Evolutionary conservation across 805 yeast genomes (phyloP).

Genomic region (Jamesozyma rosinii): DNA sequence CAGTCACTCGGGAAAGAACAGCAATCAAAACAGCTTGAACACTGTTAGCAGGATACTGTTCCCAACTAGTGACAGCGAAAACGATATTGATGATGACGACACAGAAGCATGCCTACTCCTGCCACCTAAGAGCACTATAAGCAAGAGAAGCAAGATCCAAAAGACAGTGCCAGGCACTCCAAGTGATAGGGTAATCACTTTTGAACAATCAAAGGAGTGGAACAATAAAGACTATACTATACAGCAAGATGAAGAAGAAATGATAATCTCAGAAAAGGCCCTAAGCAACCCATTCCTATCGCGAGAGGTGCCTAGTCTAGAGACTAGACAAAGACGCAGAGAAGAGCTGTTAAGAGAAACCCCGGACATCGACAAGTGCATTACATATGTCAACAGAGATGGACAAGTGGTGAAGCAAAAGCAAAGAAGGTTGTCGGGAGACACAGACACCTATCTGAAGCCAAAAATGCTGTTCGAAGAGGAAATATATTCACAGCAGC

Average conservation of each 20-base stretch:
- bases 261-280: conserved; percentile 1
- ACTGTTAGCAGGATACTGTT: conserved; percentile 23
- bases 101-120: conserved; percentile 4
- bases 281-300: conserved; percentile 15
- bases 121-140: background rate
- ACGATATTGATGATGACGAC: conserved; percentile 7
- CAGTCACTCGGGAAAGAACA: background rate
- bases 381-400: conserved; percentile 29
- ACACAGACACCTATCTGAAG: conserved; percentile 16
- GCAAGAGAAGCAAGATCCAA: background rate
- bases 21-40: conserved; percentile 6
- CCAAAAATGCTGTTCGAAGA: conserved; percentile 25
- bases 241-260: conserved; percentile 9
- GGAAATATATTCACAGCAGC: conserved; percentile 2
- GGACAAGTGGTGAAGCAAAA: conserved; percentile 20
- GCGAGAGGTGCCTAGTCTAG: conserved; percentile 5
- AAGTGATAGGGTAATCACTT: conserved; percentile 28
- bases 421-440: conserved; percentile 17
- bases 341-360: conserved; percentile 11
- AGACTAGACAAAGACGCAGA: conserved; percentile 11
- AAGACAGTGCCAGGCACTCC: conserved; percentile 30
- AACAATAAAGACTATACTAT: conserved; percentile 16
- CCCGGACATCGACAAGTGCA: conserved; percentile 18
- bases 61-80: conserved; percentile 7
- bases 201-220: conserved; percentile 30